Evolutionary conservation across 169 alveolate species (phyloP), one percentile per base, ranked within the genome.

Genomic region (Plasmodium gallinaceum): DNA sequence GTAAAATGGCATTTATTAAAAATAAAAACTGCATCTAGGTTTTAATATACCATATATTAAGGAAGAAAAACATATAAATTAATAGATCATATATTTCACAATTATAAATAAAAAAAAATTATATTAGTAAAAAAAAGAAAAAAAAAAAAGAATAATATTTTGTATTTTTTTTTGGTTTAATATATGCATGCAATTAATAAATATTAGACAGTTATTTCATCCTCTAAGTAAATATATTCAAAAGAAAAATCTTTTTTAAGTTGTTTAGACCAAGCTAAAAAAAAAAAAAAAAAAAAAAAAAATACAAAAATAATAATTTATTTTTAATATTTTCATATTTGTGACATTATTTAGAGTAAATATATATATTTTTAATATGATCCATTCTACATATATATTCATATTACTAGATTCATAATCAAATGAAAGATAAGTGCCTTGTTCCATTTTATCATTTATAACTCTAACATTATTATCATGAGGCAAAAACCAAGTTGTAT

Each of bases 401-500:
- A 70, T 22, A 18, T 54, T 76, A 76, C 89, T 76, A 14, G 88
- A 65, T 37, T 73, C 92, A 65, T 88, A 78, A 52, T 88, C 92
- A 78, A 88, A 88, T 37, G 88, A 68, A 48, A 70, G 45, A 68
- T 88, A 88, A 22, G 73, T 71, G 18, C 92, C 92, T 60, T 68
- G 68, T 37, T 88, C 92, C 64, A 39, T 54, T 88, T 88, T 70
- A 37, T 61, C 83, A 66, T 51, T 88, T 62, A 60, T 20, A 62
- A 71, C 16, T 20, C 70, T 51, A 18, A 70, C 58, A 37, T 60
- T 69, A 39, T 65, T 64, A 32, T 72, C 88, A 20, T 88, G 39
- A 52, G 94, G 92, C 73, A 88, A 64, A 69, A 90, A 88, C 95
- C 95, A 93, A n/a, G 92, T 46, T 52, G 60, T 61, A 51, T 90